phyloP scores from a whole-genome alignment of 2,329 filamentous ascomycete genomes.

The Colletotrichum sp. region DNA sequence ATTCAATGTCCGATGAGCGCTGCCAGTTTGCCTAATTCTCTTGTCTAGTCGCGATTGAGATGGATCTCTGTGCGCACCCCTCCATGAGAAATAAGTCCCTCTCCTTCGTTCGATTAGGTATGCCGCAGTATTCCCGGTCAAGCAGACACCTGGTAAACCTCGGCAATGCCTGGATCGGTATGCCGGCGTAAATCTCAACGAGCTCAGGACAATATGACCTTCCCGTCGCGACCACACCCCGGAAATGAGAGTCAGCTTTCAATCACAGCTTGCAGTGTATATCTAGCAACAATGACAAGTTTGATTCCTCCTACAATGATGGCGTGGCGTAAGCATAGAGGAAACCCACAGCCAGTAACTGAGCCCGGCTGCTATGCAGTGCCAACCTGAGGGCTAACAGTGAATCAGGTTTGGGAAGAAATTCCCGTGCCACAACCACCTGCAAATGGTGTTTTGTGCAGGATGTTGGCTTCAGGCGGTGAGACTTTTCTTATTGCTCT shows the following conservation, averaged over 20 bases:
- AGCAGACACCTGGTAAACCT: background rate
- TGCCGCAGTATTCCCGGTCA: background rate
- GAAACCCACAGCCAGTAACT: constrained; percentile 28
- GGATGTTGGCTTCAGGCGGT: constrained; percentile 37
- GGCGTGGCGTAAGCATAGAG: constrained; percentile 38
- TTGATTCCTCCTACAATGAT: constrained; percentile 31
- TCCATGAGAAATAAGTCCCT: background rate
- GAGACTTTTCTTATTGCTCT: background rate
- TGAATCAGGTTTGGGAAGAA: constrained; percentile 27
- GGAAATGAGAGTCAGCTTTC: background rate
- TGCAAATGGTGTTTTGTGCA: constrained; percentile 31
- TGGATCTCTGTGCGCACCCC: background rate
- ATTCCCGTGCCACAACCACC: constrained; percentile 28
- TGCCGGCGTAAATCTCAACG: background rate
- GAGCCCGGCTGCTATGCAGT: background rate
- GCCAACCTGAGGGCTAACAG: background rate
- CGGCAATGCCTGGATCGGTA: background rate
- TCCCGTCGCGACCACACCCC: background rate
- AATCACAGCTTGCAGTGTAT: background rate
- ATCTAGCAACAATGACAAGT: constrained; percentile 2
- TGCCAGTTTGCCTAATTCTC: background rate
- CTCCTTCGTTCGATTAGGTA: background rate
- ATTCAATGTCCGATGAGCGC: background rate
- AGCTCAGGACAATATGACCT: background rate
- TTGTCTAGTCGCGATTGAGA: background rate